Evolutionary conservation across 83 land plant species (phyloP), one percentile per base, ranked within the genome.

Genomic region (Larix sibirica): DNA sequence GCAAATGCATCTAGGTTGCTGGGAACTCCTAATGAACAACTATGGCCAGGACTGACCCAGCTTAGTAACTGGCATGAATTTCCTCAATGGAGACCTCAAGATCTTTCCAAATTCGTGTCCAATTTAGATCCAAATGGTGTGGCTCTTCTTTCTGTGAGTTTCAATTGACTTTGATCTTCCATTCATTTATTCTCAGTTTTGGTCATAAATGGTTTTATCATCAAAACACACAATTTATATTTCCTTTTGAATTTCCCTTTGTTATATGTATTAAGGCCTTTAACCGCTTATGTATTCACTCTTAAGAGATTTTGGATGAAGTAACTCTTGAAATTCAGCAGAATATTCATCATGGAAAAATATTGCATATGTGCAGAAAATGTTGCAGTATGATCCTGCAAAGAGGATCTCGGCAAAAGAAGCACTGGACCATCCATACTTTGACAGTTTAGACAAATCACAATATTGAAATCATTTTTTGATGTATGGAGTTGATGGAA

Each of bases 401-500:
- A 88, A 86, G 18, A 86, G 97, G 68, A 95, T 95, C 60, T 93
- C 97, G 33, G 97, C 96, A 0, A 95, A 95, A 69, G 91, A 81
- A 26, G 97, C 98, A 0, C 77, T 93, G 83, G 89, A 90, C 28
- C 98, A 95, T 70, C 91, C 95, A 9, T 95, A 92, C 82, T 95
- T 95, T 50, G 93, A 90, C 68, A 87, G 90, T 79, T 92, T 95
- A 31, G 98, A 95, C 87, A 95, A 87, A 81, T 85, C 93, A 4
- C 88, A 89, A 66, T 89, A 86, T 79, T 95, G 80, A 93, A 14
- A 12, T 21, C 13, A 36, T 18, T 70, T 36, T 70, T 20, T 17
- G 44, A 17, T 70, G 75, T 21, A 17, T 38, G 75, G 1, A 33
- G 40, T 38, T 70, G 47, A 38, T 70, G 33, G 42, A 18, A 36